These are phyloP conservation scores for Pinus albicaulis DNA, from an alignment of 75 land plant species.

Conservation along the genomic window DNA sequence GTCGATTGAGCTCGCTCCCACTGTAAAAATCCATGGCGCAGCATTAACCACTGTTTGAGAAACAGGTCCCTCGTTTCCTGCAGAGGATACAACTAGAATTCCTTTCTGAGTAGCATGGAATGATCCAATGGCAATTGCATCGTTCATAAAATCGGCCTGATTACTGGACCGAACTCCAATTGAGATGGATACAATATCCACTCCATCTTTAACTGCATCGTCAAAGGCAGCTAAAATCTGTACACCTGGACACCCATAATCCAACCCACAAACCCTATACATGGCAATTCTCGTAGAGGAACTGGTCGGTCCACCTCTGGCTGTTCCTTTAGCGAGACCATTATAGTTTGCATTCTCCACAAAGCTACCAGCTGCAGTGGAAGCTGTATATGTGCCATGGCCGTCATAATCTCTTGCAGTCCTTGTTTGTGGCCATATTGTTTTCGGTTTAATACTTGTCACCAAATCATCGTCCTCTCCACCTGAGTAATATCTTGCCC, in stretches of 20 bases:
- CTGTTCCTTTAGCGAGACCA: conserved; percentile 61
- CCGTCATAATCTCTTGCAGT: conserved; percentile 65
- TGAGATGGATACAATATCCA: conserved; percentile 58
- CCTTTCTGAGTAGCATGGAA: conserved; percentile 27
- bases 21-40: conserved; percentile 37
- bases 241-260: conserved; percentile 27
- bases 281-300: conserved; percentile 8
- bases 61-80: conserved; percentile 41
- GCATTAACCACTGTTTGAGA: conserved; percentile 18
- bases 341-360: conserved; percentile 50
- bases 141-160: conserved; percentile 32
- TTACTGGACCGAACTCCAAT: conserved; percentile 54
- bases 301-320: conserved; percentile 58
- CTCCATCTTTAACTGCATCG: conserved; percentile 58
- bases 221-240: conserved; percentile 63
- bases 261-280: conserved; percentile 37
- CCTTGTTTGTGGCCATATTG: background rate
- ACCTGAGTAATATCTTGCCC: conserved; percentile 51
- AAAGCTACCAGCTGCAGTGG: conserved; percentile 57
- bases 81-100: conserved; percentile 21
- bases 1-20: conserved; percentile 40
- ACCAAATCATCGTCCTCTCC: too few relatives aligned
- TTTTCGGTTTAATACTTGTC: background rate
- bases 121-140: conserved; percentile 24
- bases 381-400: conserved; percentile 80